Base-by-base conservation (phyloP, 2,329 filamentous ascomycete genomes). In the Plenodomus biglobosus region DNA sequence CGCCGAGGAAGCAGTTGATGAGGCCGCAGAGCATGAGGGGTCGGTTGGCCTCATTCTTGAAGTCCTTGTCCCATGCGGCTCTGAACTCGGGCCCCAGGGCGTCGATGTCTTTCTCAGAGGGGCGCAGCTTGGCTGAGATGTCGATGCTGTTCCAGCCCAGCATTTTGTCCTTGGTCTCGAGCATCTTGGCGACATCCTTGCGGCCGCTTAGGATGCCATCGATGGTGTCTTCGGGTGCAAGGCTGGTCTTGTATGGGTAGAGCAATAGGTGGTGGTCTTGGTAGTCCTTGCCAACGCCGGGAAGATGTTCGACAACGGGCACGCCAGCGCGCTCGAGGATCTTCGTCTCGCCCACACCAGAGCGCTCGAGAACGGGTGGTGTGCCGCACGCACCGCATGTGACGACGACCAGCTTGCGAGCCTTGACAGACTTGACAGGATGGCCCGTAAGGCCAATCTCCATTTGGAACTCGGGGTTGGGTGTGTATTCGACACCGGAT, bases 251-350 rank as follows among this genome's bases (percentile, higher is more conserved):
- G 64, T 84, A 85, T 0, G 79, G 72, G 48, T 79, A 81, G 0
- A 80, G 57, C 0, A 80, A 52, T 1, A 85, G 66, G 36, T 85
- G 75, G 48, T 85, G 83, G 60, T 88, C 85, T 42, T 85, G 76
- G 16, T 87, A 76, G 66, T 87, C 84, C 49, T 79, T 80, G 3
- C 85, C 85, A 5, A 88, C 83, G 21, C 85, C 82, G 0, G 80
- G 78, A 1, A 84, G 77, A 52, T 85, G 76, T 10, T 78, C 73
- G 10, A 84, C 57, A 0, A 80, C 66, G 1, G 74, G 62, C 53
- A 87, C 84, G 6, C 74, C 71, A 51, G 81, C 77, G 41, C 74
- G 73, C 11, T 60, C 48, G 8, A 86, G 74, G 5, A 83, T 58
- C 1, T 77, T 71, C 0, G 74, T 69, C 38, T 75, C 73, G n/a